Evolutionary conservation across 768 basidiomycete species (phyloP), one percentile per base, ranked within the genome.

Genomic region (Suillus placidus): DNA sequence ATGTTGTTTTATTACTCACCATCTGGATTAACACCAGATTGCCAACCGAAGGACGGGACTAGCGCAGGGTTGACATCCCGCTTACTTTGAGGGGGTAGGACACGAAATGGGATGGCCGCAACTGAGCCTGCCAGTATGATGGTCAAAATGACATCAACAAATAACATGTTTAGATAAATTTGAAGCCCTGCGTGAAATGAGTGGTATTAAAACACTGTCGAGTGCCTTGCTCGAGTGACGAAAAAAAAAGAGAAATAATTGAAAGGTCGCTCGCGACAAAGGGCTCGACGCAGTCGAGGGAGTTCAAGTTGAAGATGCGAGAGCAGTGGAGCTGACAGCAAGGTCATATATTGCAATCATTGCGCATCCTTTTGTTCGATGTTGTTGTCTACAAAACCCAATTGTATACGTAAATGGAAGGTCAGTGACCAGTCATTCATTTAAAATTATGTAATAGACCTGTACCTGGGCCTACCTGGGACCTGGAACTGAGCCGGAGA

Each of bases 41-140:
- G 62, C 68, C 83, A 79, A n/a, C 87, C 90, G 60, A 91, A 86
- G 26, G 84, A 73, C 6, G 90, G 90, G 30, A 88, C 84, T 18
- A 88, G 81, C 3, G 78, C 71, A n/a, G 83, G 76, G 71, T 86
- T 75, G 18, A 89, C 84, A 65, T 81, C 83, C 57, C 86, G 81
- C 70, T 75, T 75, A 32, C 37, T 42, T 26, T 60, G 58, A 60
- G 14, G n/a, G 16, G 18, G 13, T 35, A 54, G 35, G n/a, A 38
- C 26, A n/a, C 64, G 65, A 42, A 75, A 61, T 18, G 74, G 73
- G 35, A 72, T 43, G 35, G 70, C 68, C 26, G 62, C 37, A 38
- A 65, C 45, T 20, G 37, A 45, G 18, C 52, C 47, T 30, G 55
- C 64, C 47, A 66, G 70, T 26, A 42, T 67, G 16, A 75, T 60